Base-by-base conservation (phyloP, 1,284 basidiomycete species). In the Ustilago nuda region DNA sequence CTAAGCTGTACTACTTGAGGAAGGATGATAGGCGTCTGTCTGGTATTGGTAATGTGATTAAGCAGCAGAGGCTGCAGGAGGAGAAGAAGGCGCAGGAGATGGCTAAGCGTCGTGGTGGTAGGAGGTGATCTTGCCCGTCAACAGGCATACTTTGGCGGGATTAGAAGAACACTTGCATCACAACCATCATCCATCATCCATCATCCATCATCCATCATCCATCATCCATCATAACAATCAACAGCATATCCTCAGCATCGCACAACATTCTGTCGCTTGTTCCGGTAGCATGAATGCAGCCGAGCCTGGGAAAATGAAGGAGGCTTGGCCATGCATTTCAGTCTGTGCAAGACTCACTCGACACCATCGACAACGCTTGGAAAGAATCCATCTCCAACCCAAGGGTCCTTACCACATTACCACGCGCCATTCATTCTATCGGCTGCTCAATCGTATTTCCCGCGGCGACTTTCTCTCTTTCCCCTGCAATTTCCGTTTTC, bases 1-100 rank as follows among this genome's bases (percentile, higher is more conserved):
- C 84, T 23, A 84, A 85, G 75, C 62, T 84, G 50, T 85, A 85
- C 72, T 84, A 83, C 43, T 59, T 85, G 32, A 77, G 82, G 55
- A 68, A 79, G 46, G 83, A 83, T 52, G 82, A 84, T 54, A 76
- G 82, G 48, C 69, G 78, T 35, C 56, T 84, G 43, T 67, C 73
- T 5, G 67, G 76, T 59, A 80, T 84, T 33, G 77, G 73, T 5
- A 77, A 72, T 55, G 66, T 81, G 8, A 78, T 84, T 58, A 81
- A 82, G 74, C 68, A 77, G 72, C 74, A 76, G 66, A 61, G 74
- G n/a, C 23, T 69, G 43, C 63, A 56, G 15, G 74, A 72, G 65
- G 74, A 76, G 63, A 76, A 76, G 69, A 72, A 61, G 63, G 70
- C 70, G 33, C 62, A 69, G 45, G 74, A 72, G 60, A 57, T 61